Percentiles rank a stretch among this genome's conserved stretches.
Conservation (phyloP, 2,329 filamentous ascomycete genomes). For the Microsporum audouinii region DNA sequence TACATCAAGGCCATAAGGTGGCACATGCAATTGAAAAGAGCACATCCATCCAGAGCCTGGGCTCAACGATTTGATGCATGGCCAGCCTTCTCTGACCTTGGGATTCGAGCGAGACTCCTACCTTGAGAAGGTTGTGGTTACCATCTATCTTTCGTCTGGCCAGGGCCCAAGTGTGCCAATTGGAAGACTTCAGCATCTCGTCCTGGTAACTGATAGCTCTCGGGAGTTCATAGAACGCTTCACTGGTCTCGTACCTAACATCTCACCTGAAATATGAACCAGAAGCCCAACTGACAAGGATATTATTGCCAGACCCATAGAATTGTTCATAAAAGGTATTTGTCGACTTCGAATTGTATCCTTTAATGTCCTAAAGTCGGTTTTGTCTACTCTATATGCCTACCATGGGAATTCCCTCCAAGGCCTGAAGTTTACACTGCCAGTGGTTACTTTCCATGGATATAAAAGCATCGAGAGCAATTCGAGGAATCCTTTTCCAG, state of each 20-base stretch:
- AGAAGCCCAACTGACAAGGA: background rate
- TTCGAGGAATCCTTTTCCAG: background rate
- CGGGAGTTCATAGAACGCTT: constrained; percentile 2
- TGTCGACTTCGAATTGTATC: background rate
- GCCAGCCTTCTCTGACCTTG: background rate
- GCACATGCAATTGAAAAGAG: no score
- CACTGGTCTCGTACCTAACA: background rate
- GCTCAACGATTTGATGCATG: background rate
- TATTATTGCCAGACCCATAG: background rate
- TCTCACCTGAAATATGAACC: background rate
- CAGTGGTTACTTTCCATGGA: background rate
- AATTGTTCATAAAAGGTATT: background rate
- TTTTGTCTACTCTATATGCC: background rate
- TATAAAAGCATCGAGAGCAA: constrained; percentile 1
- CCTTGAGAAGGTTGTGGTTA: background rate
- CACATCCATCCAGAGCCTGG: no score
- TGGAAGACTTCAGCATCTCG: background rate
- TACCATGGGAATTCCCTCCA: constrained; percentile 2
- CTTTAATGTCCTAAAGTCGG: background rate
- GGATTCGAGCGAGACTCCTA: background rate
- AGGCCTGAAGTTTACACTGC: background rate
- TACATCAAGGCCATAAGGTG: no score
- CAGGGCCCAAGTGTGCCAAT: constrained; percentile 1
- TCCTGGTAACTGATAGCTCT: background rate
- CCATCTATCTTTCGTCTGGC: background rate